Conservation (phyloP, 1,284 basidiomycete genomes). For the Mycosarcoma maydis region DNA sequence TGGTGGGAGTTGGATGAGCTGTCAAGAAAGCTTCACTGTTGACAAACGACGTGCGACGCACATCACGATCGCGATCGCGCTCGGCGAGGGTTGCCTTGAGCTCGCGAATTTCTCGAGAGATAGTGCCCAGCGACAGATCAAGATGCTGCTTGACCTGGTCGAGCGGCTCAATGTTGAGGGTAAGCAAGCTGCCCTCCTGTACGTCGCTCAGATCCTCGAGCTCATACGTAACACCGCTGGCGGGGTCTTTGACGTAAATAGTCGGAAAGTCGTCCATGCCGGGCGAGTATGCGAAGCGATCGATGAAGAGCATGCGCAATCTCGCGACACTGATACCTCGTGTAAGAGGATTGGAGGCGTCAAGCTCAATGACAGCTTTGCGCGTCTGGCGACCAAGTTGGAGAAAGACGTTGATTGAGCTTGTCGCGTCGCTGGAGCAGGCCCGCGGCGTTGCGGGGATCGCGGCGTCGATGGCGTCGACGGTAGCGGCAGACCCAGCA, state of each 20-base stretch:
- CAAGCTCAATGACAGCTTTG: slow-evolving; percentile 77
- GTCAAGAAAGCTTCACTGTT: slow-evolving; percentile 19
- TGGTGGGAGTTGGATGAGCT: slow-evolving; percentile 28
- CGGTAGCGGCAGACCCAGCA: neutral
- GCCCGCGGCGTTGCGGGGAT: slow-evolving; percentile 9
- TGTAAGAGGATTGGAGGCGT: slow-evolving; percentile 24
- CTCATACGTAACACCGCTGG: slow-evolving; percentile 91
- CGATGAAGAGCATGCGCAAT: slow-evolving; percentile 87
- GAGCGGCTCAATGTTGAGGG: slow-evolving; percentile 93
- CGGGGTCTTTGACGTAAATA: slow-evolving; percentile 91
- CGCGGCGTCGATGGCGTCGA: neutral
- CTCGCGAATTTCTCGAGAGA: slow-evolving; percentile 93
- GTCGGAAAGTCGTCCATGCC: slow-evolving; percentile 89
- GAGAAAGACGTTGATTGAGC: slow-evolving; percentile 74
- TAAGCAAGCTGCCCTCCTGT: slow-evolving; percentile 84
- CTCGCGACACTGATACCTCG: slow-evolving; percentile 74
- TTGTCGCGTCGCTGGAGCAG: slow-evolving; percentile 7
- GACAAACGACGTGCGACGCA: slow-evolving; percentile 33
- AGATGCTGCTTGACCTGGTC: slow-evolving; percentile 99
- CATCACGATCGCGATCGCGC: slow-evolving; percentile 49
- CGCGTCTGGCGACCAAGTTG: slow-evolving; percentile 92
- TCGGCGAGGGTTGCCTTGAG: slow-evolving; percentile 76
- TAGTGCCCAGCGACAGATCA: slow-evolving; percentile 82
- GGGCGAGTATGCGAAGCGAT: slow-evolving; percentile 93
- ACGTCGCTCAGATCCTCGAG: slow-evolving; percentile 95